These are phyloP conservation scores for Spergularia marina DNA, from an alignment of 148 eudicot genomes.

Conservation along the genomic window DNA sequence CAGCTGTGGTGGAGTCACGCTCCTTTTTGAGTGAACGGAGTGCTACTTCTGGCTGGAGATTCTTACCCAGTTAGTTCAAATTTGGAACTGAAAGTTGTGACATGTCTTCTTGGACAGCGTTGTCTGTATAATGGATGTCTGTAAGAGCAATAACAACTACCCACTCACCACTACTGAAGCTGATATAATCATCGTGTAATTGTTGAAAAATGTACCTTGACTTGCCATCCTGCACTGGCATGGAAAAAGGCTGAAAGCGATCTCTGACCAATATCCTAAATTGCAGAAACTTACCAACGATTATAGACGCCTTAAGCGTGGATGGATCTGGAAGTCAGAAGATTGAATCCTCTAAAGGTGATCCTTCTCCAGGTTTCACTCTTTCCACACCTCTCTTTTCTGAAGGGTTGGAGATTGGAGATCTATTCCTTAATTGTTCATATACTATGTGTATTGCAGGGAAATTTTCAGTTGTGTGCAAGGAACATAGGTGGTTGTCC, in stretches of 20 bases:
- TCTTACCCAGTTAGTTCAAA: no score
- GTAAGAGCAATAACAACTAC: no score
- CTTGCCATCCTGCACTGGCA: not conserved
- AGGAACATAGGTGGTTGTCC: no score
- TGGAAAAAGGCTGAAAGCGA: not conserved
- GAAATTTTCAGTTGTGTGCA: no score
- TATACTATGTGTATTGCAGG: conserved; percentile 34
- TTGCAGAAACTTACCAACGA: conserved; percentile 62
- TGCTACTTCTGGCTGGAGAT: no score
- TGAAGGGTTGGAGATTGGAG: not conserved
- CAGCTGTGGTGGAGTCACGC: no score
- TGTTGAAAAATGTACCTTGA: not conserved
- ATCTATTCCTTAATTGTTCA: not conserved
- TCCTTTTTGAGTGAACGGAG: no score
- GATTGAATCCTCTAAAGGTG: conserved; percentile 55
- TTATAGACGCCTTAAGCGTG: conserved; percentile 63
- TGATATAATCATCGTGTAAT: not conserved
- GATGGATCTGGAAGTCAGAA: conserved; percentile 70
- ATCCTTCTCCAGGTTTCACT: conserved; percentile 51
- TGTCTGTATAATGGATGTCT: no score
- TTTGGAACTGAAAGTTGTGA: no score
- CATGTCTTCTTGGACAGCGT: no score
- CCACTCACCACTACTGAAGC: not conserved
- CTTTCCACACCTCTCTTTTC: no score
- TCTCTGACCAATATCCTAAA: not conserved